These are phyloP conservation scores for Rhypophila decipiens DNA, from an alignment of 495 filamentous ascomycete species.

Conservation along the genomic window DNA sequence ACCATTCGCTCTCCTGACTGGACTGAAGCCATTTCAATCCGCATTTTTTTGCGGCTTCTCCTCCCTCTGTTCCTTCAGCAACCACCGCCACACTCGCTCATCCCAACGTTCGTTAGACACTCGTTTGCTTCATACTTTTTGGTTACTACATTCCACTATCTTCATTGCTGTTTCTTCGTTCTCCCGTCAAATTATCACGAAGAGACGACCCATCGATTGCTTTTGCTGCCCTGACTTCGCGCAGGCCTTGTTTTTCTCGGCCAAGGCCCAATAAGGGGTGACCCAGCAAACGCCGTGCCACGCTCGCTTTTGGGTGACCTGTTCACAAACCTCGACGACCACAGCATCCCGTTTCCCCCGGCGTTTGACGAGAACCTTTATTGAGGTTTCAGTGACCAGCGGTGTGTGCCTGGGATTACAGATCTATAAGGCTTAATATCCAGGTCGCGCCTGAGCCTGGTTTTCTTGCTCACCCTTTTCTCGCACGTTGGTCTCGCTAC, in stretches of 20 bases:
- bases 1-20: background rate
- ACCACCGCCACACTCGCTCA: constrained; percentile 18
- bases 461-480: constrained; percentile 1
- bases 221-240: constrained; percentile 10
- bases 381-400: background rate
- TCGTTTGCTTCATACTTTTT: constrained; percentile 2
- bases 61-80: constrained; percentile 17
- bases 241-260: constrained; percentile 16
- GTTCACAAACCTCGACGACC: constrained; percentile 6
- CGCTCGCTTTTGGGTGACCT: constrained; percentile 7
- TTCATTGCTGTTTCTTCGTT: background rate
- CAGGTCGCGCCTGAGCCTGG: no score
- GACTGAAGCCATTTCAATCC: constrained; percentile 1
- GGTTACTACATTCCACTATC: background rate
- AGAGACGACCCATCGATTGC: background rate
- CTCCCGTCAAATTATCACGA: no score
- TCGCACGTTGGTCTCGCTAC: background rate
- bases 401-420: background rate
- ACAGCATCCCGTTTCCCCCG: constrained; percentile 16
- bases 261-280: constrained; percentile 18
- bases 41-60: no score
- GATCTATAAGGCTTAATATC: no score
- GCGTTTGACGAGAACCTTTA: constrained; percentile 17
- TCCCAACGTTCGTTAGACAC: constrained; percentile 11
- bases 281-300: constrained; percentile 18